phyloP scores from a whole-genome alignment of 176 grass and related monocot species.

The Phragmites australis region DNA sequence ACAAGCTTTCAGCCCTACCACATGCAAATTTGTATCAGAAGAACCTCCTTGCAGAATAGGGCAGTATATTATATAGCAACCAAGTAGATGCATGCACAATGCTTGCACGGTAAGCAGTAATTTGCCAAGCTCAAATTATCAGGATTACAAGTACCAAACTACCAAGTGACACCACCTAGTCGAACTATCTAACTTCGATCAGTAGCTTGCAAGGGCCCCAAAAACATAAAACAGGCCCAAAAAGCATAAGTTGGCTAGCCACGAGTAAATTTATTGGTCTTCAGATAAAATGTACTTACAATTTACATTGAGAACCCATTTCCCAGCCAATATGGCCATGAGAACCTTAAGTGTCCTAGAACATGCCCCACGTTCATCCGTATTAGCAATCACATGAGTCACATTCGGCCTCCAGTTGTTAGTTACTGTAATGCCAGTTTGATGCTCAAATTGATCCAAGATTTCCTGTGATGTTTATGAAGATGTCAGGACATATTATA shows the following conservation, averaged over 20 bases:
- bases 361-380: slow-evolving; percentile 65
- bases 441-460: slow-evolving; percentile 61
- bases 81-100: neutral
- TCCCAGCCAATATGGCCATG: slow-evolving; percentile 87
- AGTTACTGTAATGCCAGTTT: slow-evolving; percentile 56
- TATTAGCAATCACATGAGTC: slow-evolving; percentile 84
- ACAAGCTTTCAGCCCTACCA: slow-evolving; percentile 79
- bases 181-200: neutral
- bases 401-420: slow-evolving; percentile 65
- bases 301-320: slow-evolving; percentile 83
- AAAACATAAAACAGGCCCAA: neutral
- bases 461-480: slow-evolving; percentile 55
- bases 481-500: slow-evolving; percentile 13
- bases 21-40: slow-evolving; percentile 23
- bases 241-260: neutral
- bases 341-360: slow-evolving; percentile 90
- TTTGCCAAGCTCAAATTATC: neutral
- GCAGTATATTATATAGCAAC: neutral
- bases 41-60: neutral
- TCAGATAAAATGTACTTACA: slow-evolving; percentile 62
- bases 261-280: neutral
- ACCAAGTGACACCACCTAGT: neutral
- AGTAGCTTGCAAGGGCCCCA: neutral
- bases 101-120: neutral
- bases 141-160: neutral